Percentiles rank a stretch among this genome's conserved stretches.
Evolutionary conservation across 1,139 yeast genomes (phyloP).

Genomic region (Blastobotrys serpentis): DNA sequence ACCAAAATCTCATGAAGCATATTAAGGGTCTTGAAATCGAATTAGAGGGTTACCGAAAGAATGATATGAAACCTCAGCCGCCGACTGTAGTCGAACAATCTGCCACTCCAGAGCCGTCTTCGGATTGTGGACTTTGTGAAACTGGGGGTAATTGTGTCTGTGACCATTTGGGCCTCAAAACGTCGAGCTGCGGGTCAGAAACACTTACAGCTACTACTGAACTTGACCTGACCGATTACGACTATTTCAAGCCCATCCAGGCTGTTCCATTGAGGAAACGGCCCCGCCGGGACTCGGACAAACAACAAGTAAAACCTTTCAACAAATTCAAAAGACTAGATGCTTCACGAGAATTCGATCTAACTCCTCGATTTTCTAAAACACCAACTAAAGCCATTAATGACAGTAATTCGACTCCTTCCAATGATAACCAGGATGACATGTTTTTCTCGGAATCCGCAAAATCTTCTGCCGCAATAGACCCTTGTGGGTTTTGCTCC

Average conservation of each 20-base stretch:
- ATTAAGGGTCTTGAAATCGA: slow-evolving; percentile 10
- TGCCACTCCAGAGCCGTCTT: slow-evolving; percentile 1
- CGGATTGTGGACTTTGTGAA: slow-evolving; percentile 35
- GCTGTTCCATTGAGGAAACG: slow-evolving; percentile 30
- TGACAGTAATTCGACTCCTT: neutral
- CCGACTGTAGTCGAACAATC: neutral
- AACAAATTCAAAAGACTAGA: slow-evolving; percentile 20
- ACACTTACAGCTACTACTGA: slow-evolving; percentile 4
- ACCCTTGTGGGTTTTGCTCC: slow-evolving; percentile 81
- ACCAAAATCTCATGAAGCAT: slow-evolving; percentile 14
- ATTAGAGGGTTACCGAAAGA: slow-evolving; percentile 2
- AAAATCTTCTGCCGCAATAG: slow-evolving; percentile 5
- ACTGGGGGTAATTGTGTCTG: slow-evolving; percentile 37
- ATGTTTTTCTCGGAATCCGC: slow-evolving; percentile 2
- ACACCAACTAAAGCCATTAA: neutral
- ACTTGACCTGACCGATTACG: slow-evolving; percentile 21
- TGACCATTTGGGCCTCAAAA: slow-evolving; percentile 33
- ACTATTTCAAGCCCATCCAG: slow-evolving; percentile 23
- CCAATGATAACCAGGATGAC: slow-evolving; percentile 6
- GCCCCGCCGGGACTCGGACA: slow-evolving; percentile 5
- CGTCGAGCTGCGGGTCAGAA: slow-evolving; percentile 9
- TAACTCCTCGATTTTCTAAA: slow-evolving; percentile 9
- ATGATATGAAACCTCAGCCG: neutral
- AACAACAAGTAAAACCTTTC: slow-evolving; percentile 13
- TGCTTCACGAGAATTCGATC: slow-evolving; percentile 12